Evolutionary conservation across 2,329 filamentous ascomycete species (phyloP), one percentile per base, ranked within the genome.

Genomic region (Helicocarpus griseus): DNA sequence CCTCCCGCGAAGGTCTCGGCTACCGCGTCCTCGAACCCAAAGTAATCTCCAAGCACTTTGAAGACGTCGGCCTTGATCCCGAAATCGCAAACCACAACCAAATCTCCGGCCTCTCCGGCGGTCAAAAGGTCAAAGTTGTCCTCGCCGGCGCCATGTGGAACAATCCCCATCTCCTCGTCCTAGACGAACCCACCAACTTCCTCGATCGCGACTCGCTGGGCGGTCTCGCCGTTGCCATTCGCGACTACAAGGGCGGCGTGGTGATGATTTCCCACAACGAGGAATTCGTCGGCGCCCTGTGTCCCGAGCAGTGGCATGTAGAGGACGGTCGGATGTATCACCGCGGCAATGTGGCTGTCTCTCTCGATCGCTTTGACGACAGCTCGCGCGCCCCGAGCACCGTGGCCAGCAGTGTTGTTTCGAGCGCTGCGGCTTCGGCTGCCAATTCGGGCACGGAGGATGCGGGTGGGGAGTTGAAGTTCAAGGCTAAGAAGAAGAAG

Each of bases 261-360:
- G 90, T 98, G 58, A 95, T 98, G 84, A 98, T 98, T 71, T 96
- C 90, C 56, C 93, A 98, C 75, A 97, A 98, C 80, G 90, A 97
- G 67, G 93, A 98, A 70, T 98, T 98, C 64, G 90, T 98, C 48
- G 90, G 91, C 54, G 91, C 91, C 2, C 82, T 98, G 9, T 93
- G 93, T 72, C 87, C 87, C 3, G 94, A 98, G 75, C 90, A 97
- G 72, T 95, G 93, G 87, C 87, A 94, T 70, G 88, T 98, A 58
- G 84, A 82, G 51, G 88, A 91, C 62, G 93, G 93, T 1, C 84
- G 86, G 47, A 85, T 98, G 55, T 86, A 88, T 2, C 85, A 90
- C 72, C 89, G 89, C 67, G 89, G 88, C 60, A 82, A 83, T 66
- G 73, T 84, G 1, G 83, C 87, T 53, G 77, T 94, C 57, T 77